Base-by-base conservation (phyloP, 2,329 filamentous ascomycete genomes). In the Macroventuria anomochaeta region DNA sequence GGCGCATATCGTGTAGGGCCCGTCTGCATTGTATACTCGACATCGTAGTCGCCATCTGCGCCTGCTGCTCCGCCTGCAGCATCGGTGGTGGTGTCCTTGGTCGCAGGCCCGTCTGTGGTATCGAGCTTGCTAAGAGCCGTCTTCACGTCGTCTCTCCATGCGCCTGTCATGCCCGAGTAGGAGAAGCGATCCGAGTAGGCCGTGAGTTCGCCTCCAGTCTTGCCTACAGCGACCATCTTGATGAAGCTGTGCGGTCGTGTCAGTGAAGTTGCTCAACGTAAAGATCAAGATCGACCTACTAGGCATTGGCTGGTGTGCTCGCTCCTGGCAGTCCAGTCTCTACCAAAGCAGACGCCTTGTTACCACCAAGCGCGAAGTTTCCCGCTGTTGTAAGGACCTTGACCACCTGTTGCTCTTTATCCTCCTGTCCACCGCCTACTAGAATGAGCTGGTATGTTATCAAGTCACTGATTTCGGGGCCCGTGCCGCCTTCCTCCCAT, bases 181-280 rank as follows among this genome's bases (percentile, higher is more conserved):
- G 83, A 81, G 73, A 90, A 90, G 57, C 86, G 85, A 42, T 76
- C 63, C 10, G 86, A 88, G 68, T 81, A 88, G 64, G 83, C 85
- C 50, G 80, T 82, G 17, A 85, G 76, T 3, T 79, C 81, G 26
- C 81, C 81, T 31, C 83, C 81, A n/a, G 79, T 78, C 15, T 78
- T 77, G 5, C 79, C 80, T 6, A 79, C 78, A 13, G 85, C 82
- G 51, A 83, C 74, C 70, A 89, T 85, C 40, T 68, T 70, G 55
- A 75, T 42, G 52, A 74, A 71, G 51, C 70, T 71, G 53, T 31
- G 37, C 36, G 25, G 3, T 13, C 23, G 11, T 26, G 36, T 65
- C 37, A 64, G 62, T 43, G 20, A 31, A 20, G 20, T 15, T 36
- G 36, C 26, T 11, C 17, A 11, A n/a, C n/a, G n/a, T n/a, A n/a